Conservation (phyloP, 1,284 basidiomycete species). For the Lentinula novae-zelandiae region DNA sequence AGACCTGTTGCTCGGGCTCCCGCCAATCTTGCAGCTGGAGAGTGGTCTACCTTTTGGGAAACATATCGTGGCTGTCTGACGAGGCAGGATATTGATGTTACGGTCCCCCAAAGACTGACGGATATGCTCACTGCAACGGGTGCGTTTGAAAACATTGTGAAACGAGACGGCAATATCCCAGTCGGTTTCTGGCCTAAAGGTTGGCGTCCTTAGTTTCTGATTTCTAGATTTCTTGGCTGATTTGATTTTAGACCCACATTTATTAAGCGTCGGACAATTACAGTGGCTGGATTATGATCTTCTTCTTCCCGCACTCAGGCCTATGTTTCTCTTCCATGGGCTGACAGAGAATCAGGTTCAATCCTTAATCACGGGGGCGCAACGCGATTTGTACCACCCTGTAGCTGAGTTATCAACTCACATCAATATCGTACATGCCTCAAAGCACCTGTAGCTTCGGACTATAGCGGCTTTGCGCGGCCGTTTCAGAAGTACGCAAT, state of each 20-base stretch:
- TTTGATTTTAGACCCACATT: constrained; percentile 27
- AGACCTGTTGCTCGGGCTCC: constrained; percentile 7
- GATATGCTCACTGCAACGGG: constrained; percentile 41
- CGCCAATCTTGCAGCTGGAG: constrained; percentile 34
- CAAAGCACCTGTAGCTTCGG: constrained; percentile 28
- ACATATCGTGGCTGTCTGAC: constrained; percentile 50
- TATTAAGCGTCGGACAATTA: constrained; percentile 58
- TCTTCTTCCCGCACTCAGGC: constrained; percentile 57
- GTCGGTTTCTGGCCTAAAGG: constrained; percentile 60
- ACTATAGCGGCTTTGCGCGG: neutral
- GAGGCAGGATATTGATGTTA: constrained; percentile 48
- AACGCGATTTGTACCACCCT: constrained; percentile 61
- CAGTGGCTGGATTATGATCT: constrained; percentile 69
- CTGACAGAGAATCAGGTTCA: constrained; percentile 49
- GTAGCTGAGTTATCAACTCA: constrained; percentile 45
- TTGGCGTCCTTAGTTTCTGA: constrained; percentile 26
- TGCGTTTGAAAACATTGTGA: constrained; percentile 47
- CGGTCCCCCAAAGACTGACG: constrained; percentile 50
- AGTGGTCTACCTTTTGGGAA: constrained; percentile 62
- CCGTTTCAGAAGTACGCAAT: neutral
- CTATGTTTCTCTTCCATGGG: constrained; percentile 50
- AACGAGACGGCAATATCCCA: constrained; percentile 50
- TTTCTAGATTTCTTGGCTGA: neutral
- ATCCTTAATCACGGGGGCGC: constrained; percentile 54
- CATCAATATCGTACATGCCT: constrained; percentile 57